These are phyloP conservation scores for Ceratobasidium sp. DNA, from an alignment of 1,284 basidiomycete genomes.

Conservation along the genomic window DNA sequence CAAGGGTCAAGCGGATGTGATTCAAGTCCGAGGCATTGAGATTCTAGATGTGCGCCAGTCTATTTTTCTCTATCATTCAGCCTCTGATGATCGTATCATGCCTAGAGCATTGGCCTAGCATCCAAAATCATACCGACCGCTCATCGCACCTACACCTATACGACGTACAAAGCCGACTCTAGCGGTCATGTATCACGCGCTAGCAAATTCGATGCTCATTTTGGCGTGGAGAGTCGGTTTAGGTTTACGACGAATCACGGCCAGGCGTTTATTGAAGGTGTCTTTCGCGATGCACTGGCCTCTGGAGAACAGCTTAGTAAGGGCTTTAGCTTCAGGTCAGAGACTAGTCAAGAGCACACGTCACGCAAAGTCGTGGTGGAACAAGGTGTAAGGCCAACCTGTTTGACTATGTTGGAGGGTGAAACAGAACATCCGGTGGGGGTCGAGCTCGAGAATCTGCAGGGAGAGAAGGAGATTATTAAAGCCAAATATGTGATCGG, in stretches of 20 bases:
- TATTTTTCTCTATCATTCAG: background rate
- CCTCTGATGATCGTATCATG: background rate
- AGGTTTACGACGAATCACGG: background rate
- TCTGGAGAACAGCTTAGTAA: background rate
- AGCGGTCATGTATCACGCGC: slow-evolving; percentile 1
- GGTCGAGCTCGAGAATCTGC: slow-evolving; percentile 57
- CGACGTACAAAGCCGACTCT: background rate
- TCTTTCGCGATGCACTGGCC: slow-evolving; percentile 75
- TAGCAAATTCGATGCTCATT: slow-evolving; percentile 2
- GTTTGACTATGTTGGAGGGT: slow-evolving; percentile 57
- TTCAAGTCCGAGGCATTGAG: slow-evolving; percentile 24
- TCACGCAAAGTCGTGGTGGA: slow-evolving; percentile 15
- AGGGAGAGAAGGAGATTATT: slow-evolving; percentile 64
- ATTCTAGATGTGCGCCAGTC: slow-evolving; percentile 18
- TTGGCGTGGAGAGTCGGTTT: slow-evolving; percentile 13
- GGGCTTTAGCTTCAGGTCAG: slow-evolving; percentile 49
- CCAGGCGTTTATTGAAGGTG: slow-evolving; percentile 53
- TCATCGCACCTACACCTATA: background rate
- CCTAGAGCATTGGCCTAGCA: slow-evolving; percentile 24
- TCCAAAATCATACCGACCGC: background rate
- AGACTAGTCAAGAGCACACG: slow-evolving; percentile 58
- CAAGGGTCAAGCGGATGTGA: slow-evolving; percentile 18
- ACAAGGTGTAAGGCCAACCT: slow-evolving; percentile 17
- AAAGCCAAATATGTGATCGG: slow-evolving; percentile 75
- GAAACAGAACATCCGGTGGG: slow-evolving; percentile 71